phyloP scores from a whole-genome alignment of 202 grass and related monocot species.

The Thinopyrum obtusiflorum region DNA sequence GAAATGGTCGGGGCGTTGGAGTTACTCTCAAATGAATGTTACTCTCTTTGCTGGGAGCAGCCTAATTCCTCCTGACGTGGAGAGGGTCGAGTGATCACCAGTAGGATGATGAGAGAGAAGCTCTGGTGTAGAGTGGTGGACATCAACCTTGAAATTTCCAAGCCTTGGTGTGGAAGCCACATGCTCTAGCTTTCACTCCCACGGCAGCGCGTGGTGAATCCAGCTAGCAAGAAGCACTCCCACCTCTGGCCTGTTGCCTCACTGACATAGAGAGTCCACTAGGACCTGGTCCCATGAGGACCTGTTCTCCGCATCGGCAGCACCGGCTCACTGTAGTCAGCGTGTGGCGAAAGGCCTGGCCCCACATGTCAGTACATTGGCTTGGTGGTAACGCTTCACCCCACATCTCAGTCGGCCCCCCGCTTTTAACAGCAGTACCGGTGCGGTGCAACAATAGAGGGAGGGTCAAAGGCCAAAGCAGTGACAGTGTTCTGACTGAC shows the following conservation, averaged over 20 bases:
- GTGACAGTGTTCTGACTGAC: not conserved
- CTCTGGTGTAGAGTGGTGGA: too few species aligned
- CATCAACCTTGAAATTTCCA: too few species aligned
- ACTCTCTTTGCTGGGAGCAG: too few species aligned
- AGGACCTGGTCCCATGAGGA: not conserved
- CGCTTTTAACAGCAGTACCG: not conserved
- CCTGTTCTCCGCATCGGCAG: not conserved
- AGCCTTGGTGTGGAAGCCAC: constrained; percentile 16
- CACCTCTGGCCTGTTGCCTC: not conserved
- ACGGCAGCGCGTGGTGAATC: not conserved
- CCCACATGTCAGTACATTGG: not conserved
- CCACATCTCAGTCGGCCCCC: not conserved
- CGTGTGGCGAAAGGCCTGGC: not conserved
- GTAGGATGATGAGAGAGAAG: not conserved
- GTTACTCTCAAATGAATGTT: too few species aligned
- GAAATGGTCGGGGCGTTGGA: too few species aligned
- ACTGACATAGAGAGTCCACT: not conserved
- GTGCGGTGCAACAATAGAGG: constrained; percentile 4
- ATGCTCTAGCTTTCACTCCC: not conserved
- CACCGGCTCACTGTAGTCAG: not conserved
- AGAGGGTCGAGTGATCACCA: not conserved
- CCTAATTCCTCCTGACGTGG: not conserved
- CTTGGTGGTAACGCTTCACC: not conserved
- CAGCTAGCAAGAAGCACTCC: not conserved
- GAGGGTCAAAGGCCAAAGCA: constrained; percentile 2